These are phyloP conservation scores for Globisporangium sylvaticum DNA, from an alignment of 352 stramenopile genomes.

Conservation along the genomic window DNA sequence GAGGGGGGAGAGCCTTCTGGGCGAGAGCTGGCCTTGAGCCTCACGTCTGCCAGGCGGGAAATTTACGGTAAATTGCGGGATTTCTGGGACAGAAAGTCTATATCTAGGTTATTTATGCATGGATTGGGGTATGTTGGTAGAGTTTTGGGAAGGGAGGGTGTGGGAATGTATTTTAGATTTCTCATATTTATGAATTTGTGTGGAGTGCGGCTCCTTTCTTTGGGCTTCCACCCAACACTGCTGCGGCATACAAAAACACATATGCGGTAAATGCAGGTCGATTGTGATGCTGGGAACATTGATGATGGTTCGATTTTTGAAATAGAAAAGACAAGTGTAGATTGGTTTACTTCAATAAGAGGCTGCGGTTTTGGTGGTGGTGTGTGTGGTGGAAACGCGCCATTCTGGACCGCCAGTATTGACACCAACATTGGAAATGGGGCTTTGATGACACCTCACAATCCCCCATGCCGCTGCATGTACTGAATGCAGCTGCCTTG, in stretches of 20 bases:
- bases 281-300: background rate
- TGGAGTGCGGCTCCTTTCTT: constrained; percentile 3
- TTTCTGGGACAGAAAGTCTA: background rate
- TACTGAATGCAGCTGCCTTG: background rate
- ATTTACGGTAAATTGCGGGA: background rate
- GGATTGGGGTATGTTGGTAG: too few relatives aligned
- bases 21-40: constrained; percentile 2
- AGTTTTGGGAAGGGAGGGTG: too few relatives aligned
- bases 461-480: background rate
- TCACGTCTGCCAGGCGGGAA: constrained; percentile 1
- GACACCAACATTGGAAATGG: background rate
- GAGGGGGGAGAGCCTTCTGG: background rate
- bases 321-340: background rate
- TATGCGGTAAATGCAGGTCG: background rate
- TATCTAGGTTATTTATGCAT: background rate
- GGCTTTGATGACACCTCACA: background rate
- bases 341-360: background rate
- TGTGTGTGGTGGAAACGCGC: constrained; percentile 11
- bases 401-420: background rate
- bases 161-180: background rate
- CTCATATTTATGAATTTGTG: background rate
- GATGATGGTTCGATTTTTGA: background rate
- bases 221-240: constrained; percentile 6
- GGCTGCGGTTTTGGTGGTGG: constrained; percentile 10
- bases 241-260: background rate